phyloP scores from a whole-genome alignment of 805 yeast genomes.

The Starmerella bombicola region DNA sequence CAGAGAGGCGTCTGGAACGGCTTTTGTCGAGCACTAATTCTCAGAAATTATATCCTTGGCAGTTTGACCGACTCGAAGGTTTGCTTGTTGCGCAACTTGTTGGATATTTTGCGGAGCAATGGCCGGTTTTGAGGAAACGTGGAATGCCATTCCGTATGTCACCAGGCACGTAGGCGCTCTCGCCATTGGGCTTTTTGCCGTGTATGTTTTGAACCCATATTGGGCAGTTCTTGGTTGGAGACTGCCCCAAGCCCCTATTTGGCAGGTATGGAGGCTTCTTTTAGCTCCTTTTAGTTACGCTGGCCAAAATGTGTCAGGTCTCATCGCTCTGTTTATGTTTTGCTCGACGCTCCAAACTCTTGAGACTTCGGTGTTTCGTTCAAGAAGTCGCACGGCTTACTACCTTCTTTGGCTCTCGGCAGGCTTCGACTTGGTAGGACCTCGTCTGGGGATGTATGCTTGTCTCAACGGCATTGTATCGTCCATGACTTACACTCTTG shows the following conservation, averaged over 20 bases:
- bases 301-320: constrained; percentile 5
- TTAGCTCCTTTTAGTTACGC: constrained; percentile 13
- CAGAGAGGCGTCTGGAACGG: no score
- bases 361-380: constrained; percentile 11
- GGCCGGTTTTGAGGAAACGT: no score
- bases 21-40: no score
- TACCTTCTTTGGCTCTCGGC: constrained; percentile 20
- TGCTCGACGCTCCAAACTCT: constrained; percentile 7
- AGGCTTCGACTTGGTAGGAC: constrained; percentile 20
- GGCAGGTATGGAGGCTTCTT: constrained; percentile 17
- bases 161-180: constrained; percentile 10
- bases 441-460: constrained; percentile 15
- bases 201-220: constrained; percentile 9
- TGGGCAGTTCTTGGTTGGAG: constrained; percentile 14
- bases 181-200: constrained; percentile 3
- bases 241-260: constrained; percentile 7
- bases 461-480: constrained; percentile 25
- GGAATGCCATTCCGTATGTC: constrained; percentile 18
- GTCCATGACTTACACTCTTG: constrained; percentile 32
- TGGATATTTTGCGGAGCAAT: no score
- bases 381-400: constrained; percentile 11
- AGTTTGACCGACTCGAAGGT: no score
- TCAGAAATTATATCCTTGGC: no score
- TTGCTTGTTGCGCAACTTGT: no score
- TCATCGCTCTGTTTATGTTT: constrained; percentile 11